Evolutionary conservation across 1,284 basidiomycete genomes (phyloP), one percentile per base, ranked within the genome.

Genomic region (Heimioporus retisporus): DNA sequence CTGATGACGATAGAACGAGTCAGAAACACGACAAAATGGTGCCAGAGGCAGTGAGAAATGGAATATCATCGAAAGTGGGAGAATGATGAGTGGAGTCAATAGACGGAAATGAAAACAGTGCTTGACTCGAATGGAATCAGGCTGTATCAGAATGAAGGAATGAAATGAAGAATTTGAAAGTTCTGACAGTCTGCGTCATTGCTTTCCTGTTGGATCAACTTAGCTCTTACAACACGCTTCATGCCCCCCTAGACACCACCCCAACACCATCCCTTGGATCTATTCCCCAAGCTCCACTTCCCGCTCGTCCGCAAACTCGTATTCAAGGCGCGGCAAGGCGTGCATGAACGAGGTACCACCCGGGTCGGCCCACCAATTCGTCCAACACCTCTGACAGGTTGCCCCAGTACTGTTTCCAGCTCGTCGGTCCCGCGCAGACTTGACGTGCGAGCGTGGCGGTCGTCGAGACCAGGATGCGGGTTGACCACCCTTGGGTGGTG

Each of bases 301-400:
- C 68, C 94, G 81, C 50, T 82, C 84, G 51, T 88, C 89, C 28
- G 80, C 83, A 76, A 97, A 91, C 83, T 96, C 96, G 80, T 97
- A 95, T 57, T 94, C 90, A 0, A 97, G 84, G 65, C 92, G 86
- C 61, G 99, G 81, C 67, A 99, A 80, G 48, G 89, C 92, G 77
- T 98, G 90, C 95, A 97, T 96, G 79, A 97, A 99, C 46, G 96
- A 99, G 86, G 80, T 98, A 99, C 83, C 93, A 96, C 82, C 99
- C 97, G 0, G 97, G 96, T 15, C 96, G 85, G 63, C 86, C 94
- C 61, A 89, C 83, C 16, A 99, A 83, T 76, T 98, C 96, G 1
- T 81, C 85, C 81, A 97, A 88, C 25, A 94, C 85, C 11, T 76
- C 82, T 6, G 79, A 63, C 71, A 91, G 79, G 13, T 77, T 76